Evolutionary conservation across 1,139 yeast genomes (phyloP), one percentile per base, ranked within the genome.

Genomic region (Blastobotrys raffinosifermentans): DNA sequence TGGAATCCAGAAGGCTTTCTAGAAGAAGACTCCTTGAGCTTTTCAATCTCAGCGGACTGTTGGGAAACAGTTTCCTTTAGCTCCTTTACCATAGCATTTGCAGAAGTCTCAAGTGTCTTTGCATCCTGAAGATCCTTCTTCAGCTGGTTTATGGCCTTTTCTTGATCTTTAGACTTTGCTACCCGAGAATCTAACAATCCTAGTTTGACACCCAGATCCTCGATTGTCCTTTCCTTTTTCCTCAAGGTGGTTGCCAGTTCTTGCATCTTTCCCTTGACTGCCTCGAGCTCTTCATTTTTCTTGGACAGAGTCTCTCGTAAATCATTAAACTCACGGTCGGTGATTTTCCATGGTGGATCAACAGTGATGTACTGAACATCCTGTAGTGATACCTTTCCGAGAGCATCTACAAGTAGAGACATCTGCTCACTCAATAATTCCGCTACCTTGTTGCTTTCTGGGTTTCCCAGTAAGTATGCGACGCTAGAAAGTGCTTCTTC

Each of bases 121-220:
- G 27, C 27, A 6, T 25, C 27, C 10, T n/a, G 27, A 25, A 25
- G 6, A n/a, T 25, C 27, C 15, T 14, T 6, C n/a, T 54, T 51
- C 18, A 69, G 40, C 19, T 57, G 48, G 18, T 55, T 40, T 21
- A 63, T 55, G 21, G 51, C 56, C n/a, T 49, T 55, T 30, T 63
- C 64, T 17, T 59, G 62, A 9, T 56, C 54, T 39, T 60, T 59
- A 11, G 63, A 51, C 10, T 67, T 59, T 7, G 48, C 53, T 56
- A 75, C 60, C 48, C 67, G 70, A 16, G 64, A 62, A 44, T 68
- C 70, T 30, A 71, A 51, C 10, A 69, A 53, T 7, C 63, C 62
- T 7, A 72, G 57, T 41, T 70, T 73, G 42, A 72, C 61, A 25
- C 65, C 63, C 17, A 71, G 53, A 31, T 73, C 75, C 34, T 67